A percentile compares a stretch with the other conserved stretches of the same genome.
These are phyloP conservation scores for Arthrobotrys musiformis DNA, from an alignment of 2,329 filamentous ascomycete species.

Conservation along the genomic window DNA sequence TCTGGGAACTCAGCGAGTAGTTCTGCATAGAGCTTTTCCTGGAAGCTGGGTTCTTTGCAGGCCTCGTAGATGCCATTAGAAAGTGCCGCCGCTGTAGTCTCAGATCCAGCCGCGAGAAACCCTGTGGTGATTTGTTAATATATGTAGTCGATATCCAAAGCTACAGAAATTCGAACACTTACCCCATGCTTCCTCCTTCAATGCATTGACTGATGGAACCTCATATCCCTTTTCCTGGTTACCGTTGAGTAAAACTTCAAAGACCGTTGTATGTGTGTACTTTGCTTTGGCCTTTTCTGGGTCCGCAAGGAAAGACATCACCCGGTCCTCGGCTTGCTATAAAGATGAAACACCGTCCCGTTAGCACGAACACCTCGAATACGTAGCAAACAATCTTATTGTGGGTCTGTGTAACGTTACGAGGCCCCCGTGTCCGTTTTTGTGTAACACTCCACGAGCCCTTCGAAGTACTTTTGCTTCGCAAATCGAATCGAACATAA, in stretches of 20 bases:
- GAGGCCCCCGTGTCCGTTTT: neutral
- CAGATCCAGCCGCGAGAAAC: constrained; percentile 65
- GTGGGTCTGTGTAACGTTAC: neutral
- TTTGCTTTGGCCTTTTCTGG: constrained; percentile 58
- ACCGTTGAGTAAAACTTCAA: constrained; percentile 61
- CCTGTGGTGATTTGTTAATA: constrained; percentile 61
- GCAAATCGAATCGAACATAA: neutral
- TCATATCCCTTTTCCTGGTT: constrained; percentile 56
- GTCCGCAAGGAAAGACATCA: constrained; percentile 35
- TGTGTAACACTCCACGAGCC: neutral
- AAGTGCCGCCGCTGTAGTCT: constrained; percentile 64
- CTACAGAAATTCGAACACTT: constrained; percentile 56
- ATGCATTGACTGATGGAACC: constrained; percentile 41
- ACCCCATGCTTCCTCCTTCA: constrained; percentile 58
- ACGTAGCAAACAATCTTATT: neutral
- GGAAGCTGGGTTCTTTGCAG: constrained; percentile 61
- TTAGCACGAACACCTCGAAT: constrained; percentile 8
- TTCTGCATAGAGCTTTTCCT: constrained; percentile 63
- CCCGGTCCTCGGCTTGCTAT: constrained; percentile 46
- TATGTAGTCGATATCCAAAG: neutral
- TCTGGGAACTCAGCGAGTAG: constrained; percentile 62
- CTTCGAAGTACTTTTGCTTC: neutral
- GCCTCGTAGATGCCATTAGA: constrained; percentile 64
- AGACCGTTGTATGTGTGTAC: constrained; percentile 62
- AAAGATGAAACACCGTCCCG: neutral